phyloP scores from a whole-genome alignment of 495 filamentous ascomycete genomes.

The Recurvomyces mirabilis region DNA sequence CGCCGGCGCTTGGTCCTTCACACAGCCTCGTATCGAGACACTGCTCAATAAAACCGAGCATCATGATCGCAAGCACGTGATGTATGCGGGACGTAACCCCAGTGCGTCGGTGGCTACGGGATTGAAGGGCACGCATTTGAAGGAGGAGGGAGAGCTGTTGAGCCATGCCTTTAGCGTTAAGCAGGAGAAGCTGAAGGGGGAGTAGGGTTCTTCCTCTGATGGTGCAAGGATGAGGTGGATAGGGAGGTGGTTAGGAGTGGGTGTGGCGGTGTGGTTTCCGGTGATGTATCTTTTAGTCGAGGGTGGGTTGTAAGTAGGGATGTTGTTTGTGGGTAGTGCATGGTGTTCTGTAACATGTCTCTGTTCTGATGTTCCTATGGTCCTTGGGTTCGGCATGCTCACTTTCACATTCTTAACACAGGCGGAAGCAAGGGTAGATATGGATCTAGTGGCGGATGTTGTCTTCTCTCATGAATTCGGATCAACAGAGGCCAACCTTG shows the following conservation, averaged over 20 bases:
- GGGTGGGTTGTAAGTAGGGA: constrained; percentile 1
- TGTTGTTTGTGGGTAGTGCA: not conserved
- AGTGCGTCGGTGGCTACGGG: constrained; percentile 89
- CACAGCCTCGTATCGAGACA: constrained; percentile 91
- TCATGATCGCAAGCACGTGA: constrained; percentile 86
- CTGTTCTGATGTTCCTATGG: too few relatives aligned
- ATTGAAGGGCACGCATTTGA: constrained; percentile 73
- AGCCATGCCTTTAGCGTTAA: constrained; percentile 58
- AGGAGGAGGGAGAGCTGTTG: constrained; percentile 88
- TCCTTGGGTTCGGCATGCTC: too few relatives aligned
- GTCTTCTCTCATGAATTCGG: too few relatives aligned
- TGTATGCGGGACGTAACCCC: constrained; percentile 88
- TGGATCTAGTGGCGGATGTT: too few relatives aligned
- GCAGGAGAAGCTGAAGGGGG: constrained; percentile 63
- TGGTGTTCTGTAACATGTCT: too few relatives aligned
- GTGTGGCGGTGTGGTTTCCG: constrained; percentile 1
- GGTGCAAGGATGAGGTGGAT: not conserved
- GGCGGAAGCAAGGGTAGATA: too few relatives aligned
- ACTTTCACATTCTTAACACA: too few relatives aligned
- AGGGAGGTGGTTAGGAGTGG: not conserved
- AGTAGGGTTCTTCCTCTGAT: constrained; percentile 32
- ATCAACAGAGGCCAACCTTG: too few relatives aligned
- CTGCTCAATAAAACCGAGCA: constrained; percentile 80
- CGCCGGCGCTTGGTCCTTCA: constrained; percentile 89
- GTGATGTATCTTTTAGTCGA: constrained; percentile 2